These are phyloP conservation scores for Euphrasia arctica DNA, from an alignment of 305 asterid genomes.

Conservation along the genomic window DNA sequence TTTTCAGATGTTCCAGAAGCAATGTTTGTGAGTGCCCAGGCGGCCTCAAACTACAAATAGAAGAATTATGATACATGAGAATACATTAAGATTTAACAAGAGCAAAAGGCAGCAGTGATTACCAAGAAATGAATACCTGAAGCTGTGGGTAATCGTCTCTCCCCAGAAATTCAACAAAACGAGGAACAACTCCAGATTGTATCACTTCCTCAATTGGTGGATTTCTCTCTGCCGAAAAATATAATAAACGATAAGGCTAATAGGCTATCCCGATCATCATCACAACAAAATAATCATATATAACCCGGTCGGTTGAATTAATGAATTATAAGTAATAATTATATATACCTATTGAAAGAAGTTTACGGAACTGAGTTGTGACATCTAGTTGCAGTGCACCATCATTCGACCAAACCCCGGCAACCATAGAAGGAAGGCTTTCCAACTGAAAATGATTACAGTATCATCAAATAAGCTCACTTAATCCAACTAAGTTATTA, in stretches of 20 bases:
- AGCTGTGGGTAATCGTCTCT: slow-evolving; percentile 56
- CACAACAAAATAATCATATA: neutral
- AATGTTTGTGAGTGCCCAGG: slow-evolving; percentile 62
- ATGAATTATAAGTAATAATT: neutral
- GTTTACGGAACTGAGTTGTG: slow-evolving; percentile 55
- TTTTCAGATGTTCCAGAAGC: slow-evolving; percentile 62
- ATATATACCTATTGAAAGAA: slow-evolving; percentile 48
- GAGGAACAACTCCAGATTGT: slow-evolving; percentile 54
- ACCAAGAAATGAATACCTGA: slow-evolving; percentile 33
- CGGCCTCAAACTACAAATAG: slow-evolving; percentile 48
- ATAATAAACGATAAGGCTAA: neutral
- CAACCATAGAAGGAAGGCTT: slow-evolving; percentile 46
- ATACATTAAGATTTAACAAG: slow-evolving; percentile 3
- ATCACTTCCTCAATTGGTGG: slow-evolving; percentile 61
- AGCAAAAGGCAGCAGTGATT: slow-evolving; percentile 3
- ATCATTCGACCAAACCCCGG: slow-evolving; percentile 51
- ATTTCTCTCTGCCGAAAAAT: slow-evolving; percentile 38
- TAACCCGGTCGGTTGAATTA: neutral
- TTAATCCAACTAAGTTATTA: neutral
- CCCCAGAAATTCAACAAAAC: slow-evolving; percentile 56
- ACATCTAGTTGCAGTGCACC: slow-evolving; percentile 47
- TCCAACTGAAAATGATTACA: slow-evolving; percentile 35
- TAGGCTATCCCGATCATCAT: neutral
- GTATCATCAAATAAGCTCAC: neutral
- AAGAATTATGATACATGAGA: slow-evolving; percentile 6